Evolutionary conservation across 2,329 filamentous ascomycete species (phyloP).

Genomic region (Colletotrichum cuscutae): DNA sequence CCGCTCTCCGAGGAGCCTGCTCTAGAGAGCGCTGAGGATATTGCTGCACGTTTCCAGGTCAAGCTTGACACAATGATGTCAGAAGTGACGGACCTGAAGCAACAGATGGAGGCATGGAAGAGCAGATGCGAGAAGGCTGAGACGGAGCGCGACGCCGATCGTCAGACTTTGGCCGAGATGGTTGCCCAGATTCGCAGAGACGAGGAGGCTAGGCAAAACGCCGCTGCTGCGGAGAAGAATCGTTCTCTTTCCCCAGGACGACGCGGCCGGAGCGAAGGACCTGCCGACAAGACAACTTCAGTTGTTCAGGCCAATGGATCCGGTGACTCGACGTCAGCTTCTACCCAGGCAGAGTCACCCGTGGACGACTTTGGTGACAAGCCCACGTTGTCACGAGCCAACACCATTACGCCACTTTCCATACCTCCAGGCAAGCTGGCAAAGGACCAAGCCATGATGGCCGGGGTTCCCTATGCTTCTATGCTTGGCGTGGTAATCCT

Average conservation of each 20-base stretch:
- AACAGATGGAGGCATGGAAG: constrained; percentile 82
- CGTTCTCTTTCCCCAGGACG: constrained; percentile 48
- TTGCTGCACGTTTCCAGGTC: constrained; percentile 66
- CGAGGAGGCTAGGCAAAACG: constrained; percentile 63
- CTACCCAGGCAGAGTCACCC: constrained; percentile 32
- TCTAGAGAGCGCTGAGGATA: constrained; percentile 47
- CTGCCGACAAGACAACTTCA: constrained; percentile 8
- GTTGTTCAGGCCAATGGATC: constrained; percentile 13
- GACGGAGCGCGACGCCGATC: constrained; percentile 75
- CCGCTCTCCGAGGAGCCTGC: constrained; percentile 40
- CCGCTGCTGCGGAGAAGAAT: constrained; percentile 50
- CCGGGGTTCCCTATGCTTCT: constrained; percentile 79
- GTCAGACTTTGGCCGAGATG: constrained; percentile 87
- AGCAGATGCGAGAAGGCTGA: constrained; percentile 84
- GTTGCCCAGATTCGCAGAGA: constrained; percentile 82
- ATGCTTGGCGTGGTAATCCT: constrained; percentile 85
- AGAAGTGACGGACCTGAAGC: constrained; percentile 84
- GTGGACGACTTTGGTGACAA: constrained; percentile 50
- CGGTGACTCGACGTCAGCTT: constrained; percentile 26
- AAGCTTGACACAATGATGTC: constrained; percentile 80
- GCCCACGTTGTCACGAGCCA: constrained; percentile 58
- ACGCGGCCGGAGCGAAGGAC: constrained; percentile 30
- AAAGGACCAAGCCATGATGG: constrained; percentile 58
- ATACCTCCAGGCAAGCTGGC: constrained; percentile 51
- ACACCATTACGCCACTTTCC: constrained; percentile 59